Percentiles rank a stretch among this genome's conserved stretches.
These are phyloP conservation scores for Linnemannia elongata DNA, from an alignment of 192 early-diverging fungal species.

Conservation along the genomic window DNA sequence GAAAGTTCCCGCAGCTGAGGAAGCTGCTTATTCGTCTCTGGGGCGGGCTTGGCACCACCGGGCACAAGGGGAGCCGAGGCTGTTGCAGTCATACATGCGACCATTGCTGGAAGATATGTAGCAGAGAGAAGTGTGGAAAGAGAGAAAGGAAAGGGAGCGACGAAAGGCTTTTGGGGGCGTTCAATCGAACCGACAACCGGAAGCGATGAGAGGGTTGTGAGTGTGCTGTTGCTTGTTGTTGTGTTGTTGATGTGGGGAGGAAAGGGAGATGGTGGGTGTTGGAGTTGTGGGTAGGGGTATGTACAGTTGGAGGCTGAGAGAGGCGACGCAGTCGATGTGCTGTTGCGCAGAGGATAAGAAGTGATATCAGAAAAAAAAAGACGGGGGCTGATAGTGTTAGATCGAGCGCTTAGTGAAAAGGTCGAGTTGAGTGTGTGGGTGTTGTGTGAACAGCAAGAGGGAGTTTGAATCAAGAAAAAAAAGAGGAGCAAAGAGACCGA, in stretches of 20 bases:
- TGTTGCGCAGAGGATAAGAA: slow-evolving; percentile 26
- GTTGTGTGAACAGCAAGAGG: neutral
- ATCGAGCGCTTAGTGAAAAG: slow-evolving; percentile 52
- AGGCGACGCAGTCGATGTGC: neutral
- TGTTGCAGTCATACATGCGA: slow-evolving; percentile 46
- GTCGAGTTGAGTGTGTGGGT: slow-evolving; percentile 37
- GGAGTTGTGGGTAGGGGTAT: neutral
- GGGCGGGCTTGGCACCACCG: slow-evolving; percentile 31
- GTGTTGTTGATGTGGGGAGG: neutral
- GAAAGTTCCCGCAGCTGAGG: slow-evolving; percentile 46
- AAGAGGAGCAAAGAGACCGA: neutral
- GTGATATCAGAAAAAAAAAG: neutral
- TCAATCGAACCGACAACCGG: slow-evolving; percentile 11
- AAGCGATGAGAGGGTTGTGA: neutral
- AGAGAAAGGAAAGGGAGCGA: slow-evolving; percentile 14
- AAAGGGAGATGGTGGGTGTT: neutral
- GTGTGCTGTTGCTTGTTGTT: neutral
- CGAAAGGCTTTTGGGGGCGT: neutral
- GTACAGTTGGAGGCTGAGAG: neutral
- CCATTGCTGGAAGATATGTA: slow-evolving; percentile 22
- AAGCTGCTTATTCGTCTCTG: slow-evolving; percentile 29
- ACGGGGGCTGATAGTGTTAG: neutral
- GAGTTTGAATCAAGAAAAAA: neutral
- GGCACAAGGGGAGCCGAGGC: slow-evolving; percentile 22
- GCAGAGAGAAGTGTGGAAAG: neutral